Conservation (phyloP, 768 basidiomycete species). For the Chiua virens region DNA sequence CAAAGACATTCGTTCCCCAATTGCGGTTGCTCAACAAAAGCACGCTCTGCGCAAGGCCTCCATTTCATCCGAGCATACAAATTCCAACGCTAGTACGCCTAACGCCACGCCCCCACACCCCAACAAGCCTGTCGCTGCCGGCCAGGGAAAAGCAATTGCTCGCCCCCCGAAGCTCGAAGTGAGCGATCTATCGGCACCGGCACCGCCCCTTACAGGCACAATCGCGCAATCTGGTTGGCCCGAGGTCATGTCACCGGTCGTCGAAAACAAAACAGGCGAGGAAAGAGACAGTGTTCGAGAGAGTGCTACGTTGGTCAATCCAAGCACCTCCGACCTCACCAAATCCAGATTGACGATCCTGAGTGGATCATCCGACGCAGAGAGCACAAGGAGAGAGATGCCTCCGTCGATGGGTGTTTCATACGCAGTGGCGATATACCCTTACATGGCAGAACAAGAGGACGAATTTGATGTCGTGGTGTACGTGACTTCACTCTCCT, state of each 20-base stretch:
- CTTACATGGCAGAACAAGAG: constrained; percentile 97
- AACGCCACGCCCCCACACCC: constrained; percentile 17
- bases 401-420: constrained; percentile 60
- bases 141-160: constrained; percentile 37
- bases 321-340: constrained; percentile 29
- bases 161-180: constrained; percentile 74
- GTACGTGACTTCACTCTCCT: constrained; percentile 48
- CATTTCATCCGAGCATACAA: constrained; percentile 27
- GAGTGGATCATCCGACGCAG: constrained; percentile 29
- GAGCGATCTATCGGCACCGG: constrained; percentile 53
- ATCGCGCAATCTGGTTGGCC: constrained; percentile 77
- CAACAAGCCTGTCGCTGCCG: constrained; percentile 26
- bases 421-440: constrained; percentile 97
- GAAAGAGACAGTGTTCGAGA: constrained; percentile 38
- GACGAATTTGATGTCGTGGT: constrained; percentile 98
- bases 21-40: constrained; percentile 95
- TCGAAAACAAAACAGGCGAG: constrained; percentile 49
- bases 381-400: constrained; percentile 41
- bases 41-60: constrained; percentile 86
- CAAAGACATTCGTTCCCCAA: constrained; percentile 92
- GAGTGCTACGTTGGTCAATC: constrained; percentile 31
- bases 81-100: constrained; percentile 19
- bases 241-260: constrained; percentile 63
- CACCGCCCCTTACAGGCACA: constrained; percentile 55
- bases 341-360: constrained; percentile 17